phyloP scores from a whole-genome alignment of 768 basidiomycete genomes.

The Dendrothele bispora region DNA sequence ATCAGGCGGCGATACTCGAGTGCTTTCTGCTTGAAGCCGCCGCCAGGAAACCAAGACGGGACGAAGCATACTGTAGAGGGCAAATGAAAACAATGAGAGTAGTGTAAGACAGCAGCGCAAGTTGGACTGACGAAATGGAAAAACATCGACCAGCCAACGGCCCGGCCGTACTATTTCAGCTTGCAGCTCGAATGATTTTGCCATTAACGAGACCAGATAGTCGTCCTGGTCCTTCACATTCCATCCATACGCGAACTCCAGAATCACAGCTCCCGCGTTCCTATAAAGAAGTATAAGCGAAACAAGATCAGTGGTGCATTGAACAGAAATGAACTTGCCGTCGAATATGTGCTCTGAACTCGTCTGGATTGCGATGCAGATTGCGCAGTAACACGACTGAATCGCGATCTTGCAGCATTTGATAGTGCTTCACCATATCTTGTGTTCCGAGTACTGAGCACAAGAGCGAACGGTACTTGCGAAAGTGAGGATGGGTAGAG shows the following conservation, averaged over 20 bases:
- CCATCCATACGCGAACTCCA: neutral
- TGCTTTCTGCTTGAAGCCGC: neutral
- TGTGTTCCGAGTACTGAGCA: too few relatives aligned
- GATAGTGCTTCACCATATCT: too few relatives aligned
- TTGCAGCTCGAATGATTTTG: neutral
- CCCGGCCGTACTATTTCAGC: constrained; percentile 31
- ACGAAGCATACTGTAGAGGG: neutral
- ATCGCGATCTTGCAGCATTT: too few relatives aligned
- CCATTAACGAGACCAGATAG: neutral
- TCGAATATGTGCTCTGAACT: too few relatives aligned
- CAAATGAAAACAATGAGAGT: neutral
- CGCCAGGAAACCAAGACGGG: neutral
- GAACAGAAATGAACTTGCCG: too few relatives aligned
- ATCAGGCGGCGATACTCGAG: constrained; percentile 18
- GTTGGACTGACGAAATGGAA: neutral
- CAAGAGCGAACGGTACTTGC: too few relatives aligned
- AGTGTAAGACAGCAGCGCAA: neutral
- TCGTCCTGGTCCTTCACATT: neutral
- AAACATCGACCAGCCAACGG: neutral
- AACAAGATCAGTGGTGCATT: too few relatives aligned
- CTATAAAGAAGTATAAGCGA: too few relatives aligned
- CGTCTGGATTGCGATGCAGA: too few relatives aligned
- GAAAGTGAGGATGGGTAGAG: too few relatives aligned
- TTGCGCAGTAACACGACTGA: too few relatives aligned
- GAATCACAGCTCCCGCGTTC: neutral